A percentile compares a stretch with the other conserved stretches of the same genome.
These are phyloP conservation scores for Astrothelium subdiscretum DNA, from an alignment of 495 filamentous ascomycete species.

Conservation along the genomic window DNA sequence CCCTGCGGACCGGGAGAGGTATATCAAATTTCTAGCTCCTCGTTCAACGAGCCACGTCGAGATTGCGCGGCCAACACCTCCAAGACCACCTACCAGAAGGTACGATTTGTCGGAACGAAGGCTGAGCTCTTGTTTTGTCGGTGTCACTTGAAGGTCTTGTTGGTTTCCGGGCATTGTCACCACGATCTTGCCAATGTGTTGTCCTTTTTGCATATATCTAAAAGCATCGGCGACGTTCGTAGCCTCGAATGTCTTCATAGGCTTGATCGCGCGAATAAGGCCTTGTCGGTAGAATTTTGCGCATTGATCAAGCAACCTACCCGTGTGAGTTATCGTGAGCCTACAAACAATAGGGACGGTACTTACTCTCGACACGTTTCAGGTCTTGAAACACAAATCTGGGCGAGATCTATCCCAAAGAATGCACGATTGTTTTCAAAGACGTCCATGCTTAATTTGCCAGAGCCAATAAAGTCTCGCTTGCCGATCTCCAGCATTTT, in stretches of 20 bases:
- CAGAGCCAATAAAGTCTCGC: conserved; percentile 13
- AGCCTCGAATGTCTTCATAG: background rate
- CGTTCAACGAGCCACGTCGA: background rate
- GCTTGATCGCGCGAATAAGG: background rate
- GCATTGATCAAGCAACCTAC: background rate
- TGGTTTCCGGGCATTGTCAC: conserved; percentile 17
- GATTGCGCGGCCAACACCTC: conserved; percentile 29
- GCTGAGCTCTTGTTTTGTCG: background rate
- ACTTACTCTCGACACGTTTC: background rate
- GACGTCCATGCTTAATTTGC: conserved; percentile 6
- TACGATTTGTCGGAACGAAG: conserved; percentile 25
- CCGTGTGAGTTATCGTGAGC: background rate
- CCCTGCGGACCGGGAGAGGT: background rate
- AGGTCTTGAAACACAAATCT: background rate
- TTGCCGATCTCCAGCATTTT: conserved; percentile 37
- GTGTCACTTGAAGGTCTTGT: background rate
- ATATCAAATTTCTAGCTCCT: background rate
- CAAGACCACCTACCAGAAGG: conserved; percentile 36
- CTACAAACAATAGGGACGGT: background rate
- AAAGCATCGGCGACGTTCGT: conserved; percentile 40
- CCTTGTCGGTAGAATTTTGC: background rate
- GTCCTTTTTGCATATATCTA: conserved; percentile 43
- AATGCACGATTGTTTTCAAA: conserved; percentile 22
- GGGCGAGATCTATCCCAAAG: conserved; percentile 26
- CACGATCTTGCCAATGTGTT: conserved; percentile 48